A percentile compares a stretch with the other conserved stretches of the same genome.
phyloP scores from a whole-genome alignment of 2,329 filamentous ascomycete genomes.

The Celoporthe dispersa region DNA sequence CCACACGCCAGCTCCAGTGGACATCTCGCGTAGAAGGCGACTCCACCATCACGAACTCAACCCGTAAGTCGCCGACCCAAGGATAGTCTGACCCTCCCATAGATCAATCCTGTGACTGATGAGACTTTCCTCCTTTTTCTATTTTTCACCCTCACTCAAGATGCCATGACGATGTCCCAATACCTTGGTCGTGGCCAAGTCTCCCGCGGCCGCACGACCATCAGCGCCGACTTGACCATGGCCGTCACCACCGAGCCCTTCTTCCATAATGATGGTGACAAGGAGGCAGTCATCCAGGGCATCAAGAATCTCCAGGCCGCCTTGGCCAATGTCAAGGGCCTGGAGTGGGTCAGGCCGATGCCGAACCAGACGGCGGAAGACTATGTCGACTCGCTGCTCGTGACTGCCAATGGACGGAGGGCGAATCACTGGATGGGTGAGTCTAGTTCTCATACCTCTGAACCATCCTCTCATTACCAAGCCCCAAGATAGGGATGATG shows the following conservation, averaged over 20 bases:
- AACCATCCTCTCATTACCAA: not conserved
- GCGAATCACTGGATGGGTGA: slow-evolving; percentile 30
- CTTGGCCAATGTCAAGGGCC: slow-evolving; percentile 55
- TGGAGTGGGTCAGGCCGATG: slow-evolving; percentile 61
- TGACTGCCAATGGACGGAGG: slow-evolving; percentile 27
- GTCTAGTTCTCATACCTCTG: not conserved
- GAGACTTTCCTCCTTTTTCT: not conserved
- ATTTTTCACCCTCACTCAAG: no score
- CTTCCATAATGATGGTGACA: slow-evolving; percentile 61
- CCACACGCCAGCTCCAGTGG: slow-evolving; percentile 67
- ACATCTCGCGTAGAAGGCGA: slow-evolving; percentile 55
- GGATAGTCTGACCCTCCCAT: not conserved
- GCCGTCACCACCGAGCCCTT: slow-evolving; percentile 64
- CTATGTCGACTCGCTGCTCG: slow-evolving; percentile 52
- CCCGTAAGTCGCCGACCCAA: slow-evolving; percentile 27
- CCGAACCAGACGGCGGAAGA: slow-evolving; percentile 56
- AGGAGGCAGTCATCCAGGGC: slow-evolving; percentile 65
- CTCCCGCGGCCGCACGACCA: slow-evolving; percentile 65
- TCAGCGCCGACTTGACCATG: slow-evolving; percentile 61
- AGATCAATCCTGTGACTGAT: slow-evolving; percentile 5
- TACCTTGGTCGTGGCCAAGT: slow-evolving; percentile 68
- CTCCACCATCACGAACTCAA: slow-evolving; percentile 34
- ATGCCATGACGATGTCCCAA: slow-evolving; percentile 57
- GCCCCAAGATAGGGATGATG: no score
- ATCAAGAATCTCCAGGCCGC: slow-evolving; percentile 64